phyloP scores from a whole-genome alignment of 768 basidiomycete species.

The Mycena alexandri region DNA sequence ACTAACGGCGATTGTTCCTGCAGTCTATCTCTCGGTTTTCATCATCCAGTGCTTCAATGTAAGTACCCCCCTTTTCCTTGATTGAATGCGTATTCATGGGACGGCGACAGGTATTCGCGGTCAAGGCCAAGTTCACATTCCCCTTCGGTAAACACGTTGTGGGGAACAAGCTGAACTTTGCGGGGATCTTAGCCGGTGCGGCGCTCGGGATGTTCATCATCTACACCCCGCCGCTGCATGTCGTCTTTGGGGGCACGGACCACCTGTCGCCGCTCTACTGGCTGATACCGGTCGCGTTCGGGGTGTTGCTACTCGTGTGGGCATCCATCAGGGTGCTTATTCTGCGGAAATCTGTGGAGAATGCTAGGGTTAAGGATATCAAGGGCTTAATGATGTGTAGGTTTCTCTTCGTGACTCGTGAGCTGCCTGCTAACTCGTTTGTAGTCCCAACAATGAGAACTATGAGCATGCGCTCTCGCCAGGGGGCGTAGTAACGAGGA shows the following conservation, averaged over 20 bases:
- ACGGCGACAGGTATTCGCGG: constrained; percentile 66
- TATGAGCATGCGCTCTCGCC: constrained; percentile 67
- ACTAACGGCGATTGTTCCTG: not conserved
- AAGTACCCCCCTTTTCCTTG: constrained; percentile 24
- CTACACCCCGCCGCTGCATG: constrained; percentile 77
- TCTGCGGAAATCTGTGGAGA: constrained; percentile 66
- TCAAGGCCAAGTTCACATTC: constrained; percentile 71
- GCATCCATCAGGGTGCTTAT: constrained; percentile 70
- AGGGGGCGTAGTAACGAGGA: constrained; percentile 35
- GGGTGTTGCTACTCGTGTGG: constrained; percentile 67
- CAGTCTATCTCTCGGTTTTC: constrained; percentile 75
- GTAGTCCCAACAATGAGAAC: constrained; percentile 75
- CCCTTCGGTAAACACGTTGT: constrained; percentile 73
- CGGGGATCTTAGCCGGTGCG: constrained; percentile 71
- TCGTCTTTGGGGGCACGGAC: constrained; percentile 74
- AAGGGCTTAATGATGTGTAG: constrained; percentile 80
- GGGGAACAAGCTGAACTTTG: constrained; percentile 74
- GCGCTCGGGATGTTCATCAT: constrained; percentile 76
- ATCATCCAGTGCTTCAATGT: constrained; percentile 80
- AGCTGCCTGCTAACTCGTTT: constrained; percentile 26
- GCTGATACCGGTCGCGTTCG: constrained; percentile 75
- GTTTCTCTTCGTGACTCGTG: constrained; percentile 43
- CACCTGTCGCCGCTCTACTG: constrained; percentile 74
- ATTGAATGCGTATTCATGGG: not conserved
- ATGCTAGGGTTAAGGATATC: constrained; percentile 71